These are phyloP conservation scores for Lichtheimia corymbifera DNA, from an alignment of 371 early-diverging fungal genomes.

Conservation along the genomic window DNA sequence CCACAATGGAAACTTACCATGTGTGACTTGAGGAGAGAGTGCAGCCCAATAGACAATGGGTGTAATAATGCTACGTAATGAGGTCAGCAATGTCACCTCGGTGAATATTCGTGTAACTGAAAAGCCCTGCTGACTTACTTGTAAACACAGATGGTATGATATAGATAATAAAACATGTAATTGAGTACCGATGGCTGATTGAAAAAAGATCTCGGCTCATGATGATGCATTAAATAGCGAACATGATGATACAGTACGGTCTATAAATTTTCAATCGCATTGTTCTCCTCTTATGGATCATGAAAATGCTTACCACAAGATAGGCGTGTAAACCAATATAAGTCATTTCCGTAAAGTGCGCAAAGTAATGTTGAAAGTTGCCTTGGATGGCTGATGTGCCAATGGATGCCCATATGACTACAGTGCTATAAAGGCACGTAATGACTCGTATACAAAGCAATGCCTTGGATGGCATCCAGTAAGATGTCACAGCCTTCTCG, in stretches of 20 bases:
- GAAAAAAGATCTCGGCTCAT: constrained; percentile 24
- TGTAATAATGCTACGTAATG: constrained; percentile 41
- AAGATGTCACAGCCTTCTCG: constrained; percentile 58
- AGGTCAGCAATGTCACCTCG: not conserved
- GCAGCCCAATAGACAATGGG: constrained; percentile 59
- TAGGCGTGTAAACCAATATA: constrained; percentile 56
- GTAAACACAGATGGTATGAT: constrained; percentile 43
- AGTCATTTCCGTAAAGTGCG: constrained; percentile 53
- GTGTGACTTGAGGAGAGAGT: constrained; percentile 11
- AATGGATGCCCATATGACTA: constrained; percentile 43
- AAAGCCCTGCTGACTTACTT: constrained; percentile 34
- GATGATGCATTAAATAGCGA: constrained; percentile 27
- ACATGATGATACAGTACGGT: constrained; percentile 32
- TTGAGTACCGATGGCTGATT: constrained; percentile 40
- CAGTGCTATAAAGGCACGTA: constrained; percentile 33
- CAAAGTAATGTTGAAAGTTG: constrained; percentile 26
- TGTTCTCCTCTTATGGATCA: not conserved
- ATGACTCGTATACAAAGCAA: constrained; percentile 46
- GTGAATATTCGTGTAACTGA: not conserved
- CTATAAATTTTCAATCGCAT: constrained; percentile 7
- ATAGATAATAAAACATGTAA: constrained; percentile 44
- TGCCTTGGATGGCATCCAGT: constrained; percentile 45
- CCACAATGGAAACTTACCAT: constrained; percentile 1
- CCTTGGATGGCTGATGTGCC: constrained; percentile 29
- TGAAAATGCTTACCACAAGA: constrained; percentile 35